Percentiles rank a stretch among this genome's conserved stretches.
These are phyloP conservation scores for Monilinia fructigena DNA, from an alignment of 2,329 filamentous ascomycete genomes.

Conservation along the genomic window DNA sequence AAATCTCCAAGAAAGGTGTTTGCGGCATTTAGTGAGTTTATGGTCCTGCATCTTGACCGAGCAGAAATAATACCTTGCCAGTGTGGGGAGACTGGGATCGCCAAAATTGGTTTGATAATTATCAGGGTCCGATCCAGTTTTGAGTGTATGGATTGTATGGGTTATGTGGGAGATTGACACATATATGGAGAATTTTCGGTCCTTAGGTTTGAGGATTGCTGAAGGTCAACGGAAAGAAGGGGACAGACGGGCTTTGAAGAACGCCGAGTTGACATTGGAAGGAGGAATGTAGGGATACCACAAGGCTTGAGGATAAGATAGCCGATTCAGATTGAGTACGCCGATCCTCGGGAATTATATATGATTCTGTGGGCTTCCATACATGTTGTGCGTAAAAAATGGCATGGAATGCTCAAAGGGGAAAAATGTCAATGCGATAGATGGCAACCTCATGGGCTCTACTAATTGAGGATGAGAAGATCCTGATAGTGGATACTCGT, in stretches of 20 bases:
- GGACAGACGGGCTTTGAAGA: not conserved
- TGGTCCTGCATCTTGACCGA: not conserved
- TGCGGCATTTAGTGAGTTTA: not conserved
- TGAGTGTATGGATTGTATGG: not conserved
- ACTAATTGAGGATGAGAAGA: not conserved
- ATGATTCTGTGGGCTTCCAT: not conserved
- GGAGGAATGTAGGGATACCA: not conserved
- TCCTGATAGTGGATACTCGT: not conserved
- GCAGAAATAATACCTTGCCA: not conserved
- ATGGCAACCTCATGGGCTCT: not conserved
- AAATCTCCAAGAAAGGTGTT: not conserved
- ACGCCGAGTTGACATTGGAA: not conserved
- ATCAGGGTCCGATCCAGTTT: not conserved
- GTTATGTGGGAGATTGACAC: not conserved
- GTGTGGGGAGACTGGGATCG: not conserved
- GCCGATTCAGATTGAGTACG: not conserved
- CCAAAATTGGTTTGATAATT: not conserved
- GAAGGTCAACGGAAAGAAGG: not conserved
- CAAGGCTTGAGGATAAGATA: not conserved
- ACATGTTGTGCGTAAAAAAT: not conserved
- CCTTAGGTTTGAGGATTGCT: not conserved
- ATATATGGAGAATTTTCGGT: not conserved
- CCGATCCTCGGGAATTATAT: not conserved
- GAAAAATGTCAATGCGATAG: not conserved
- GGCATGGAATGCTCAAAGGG: not conserved